phyloP scores from a whole-genome alignment of 768 basidiomycete genomes.

The Trametes meyenii region DNA sequence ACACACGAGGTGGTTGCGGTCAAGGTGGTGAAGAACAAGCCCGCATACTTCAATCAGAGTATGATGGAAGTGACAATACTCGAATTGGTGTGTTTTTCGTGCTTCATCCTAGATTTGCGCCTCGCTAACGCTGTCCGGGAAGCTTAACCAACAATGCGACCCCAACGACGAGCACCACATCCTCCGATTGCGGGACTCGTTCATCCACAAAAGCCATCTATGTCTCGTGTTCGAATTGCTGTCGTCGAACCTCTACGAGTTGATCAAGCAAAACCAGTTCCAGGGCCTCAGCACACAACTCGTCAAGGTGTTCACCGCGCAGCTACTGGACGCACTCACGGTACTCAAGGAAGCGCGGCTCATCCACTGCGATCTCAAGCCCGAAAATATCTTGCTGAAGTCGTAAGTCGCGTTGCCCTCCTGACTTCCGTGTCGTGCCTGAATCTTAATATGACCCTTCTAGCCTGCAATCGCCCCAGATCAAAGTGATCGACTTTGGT shows the following conservation, averaged over 20 bases:
- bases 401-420: constrained; percentile 58
- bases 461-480: constrained; percentile 94
- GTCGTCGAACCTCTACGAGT: constrained; percentile 96
- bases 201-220: constrained; percentile 94
- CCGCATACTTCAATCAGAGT: constrained; percentile 98
- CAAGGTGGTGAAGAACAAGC: constrained; percentile 99
- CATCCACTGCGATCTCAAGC: constrained; percentile 98
- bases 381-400: constrained; percentile 97
- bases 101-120: background rate
- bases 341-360: constrained; percentile 93
- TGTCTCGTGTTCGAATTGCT: constrained; percentile 98
- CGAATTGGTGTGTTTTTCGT: constrained; percentile 76
- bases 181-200: constrained; percentile 90
- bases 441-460: constrained; percentile 13
- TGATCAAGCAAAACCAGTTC: constrained; percentile 99
- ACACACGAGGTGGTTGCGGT: constrained; percentile 98
- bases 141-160: constrained; percentile 95
- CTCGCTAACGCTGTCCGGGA: constrained; percentile 7
- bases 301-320: constrained; percentile 98
- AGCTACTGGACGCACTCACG: constrained; percentile 88
- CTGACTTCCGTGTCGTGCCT: background rate
- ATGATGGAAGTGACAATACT: constrained; percentile 99
- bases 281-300: constrained; percentile 95
- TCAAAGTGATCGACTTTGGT: constrained; percentile 99
- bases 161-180: constrained; percentile 97